These are phyloP conservation scores for Alectoria sarmentosa DNA, from an alignment of 495 filamentous ascomycete species.

Conservation along the genomic window DNA sequence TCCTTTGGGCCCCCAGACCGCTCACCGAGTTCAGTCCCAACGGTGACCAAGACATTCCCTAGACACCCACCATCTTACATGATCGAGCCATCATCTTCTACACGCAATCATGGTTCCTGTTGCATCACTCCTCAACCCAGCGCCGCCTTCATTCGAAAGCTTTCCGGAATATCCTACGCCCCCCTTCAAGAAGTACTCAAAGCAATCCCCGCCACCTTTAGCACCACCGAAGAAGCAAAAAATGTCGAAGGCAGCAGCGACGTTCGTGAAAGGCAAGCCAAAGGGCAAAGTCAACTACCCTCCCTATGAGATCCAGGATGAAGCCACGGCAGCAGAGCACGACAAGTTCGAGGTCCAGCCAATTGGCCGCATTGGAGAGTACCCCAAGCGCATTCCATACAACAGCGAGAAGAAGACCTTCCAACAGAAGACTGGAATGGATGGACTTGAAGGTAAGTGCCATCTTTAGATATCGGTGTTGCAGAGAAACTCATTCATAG, in stretches of 20 bases:
- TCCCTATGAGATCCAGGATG: slow-evolving; percentile 57
- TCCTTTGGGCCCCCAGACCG: slow-evolving; percentile 3
- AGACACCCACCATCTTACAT: not conserved
- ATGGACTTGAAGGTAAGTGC: slow-evolving; percentile 75
- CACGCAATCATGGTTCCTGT: slow-evolving; percentile 44
- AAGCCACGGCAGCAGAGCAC: slow-evolving; percentile 47
- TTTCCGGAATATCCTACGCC: slow-evolving; percentile 27
- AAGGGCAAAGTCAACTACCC: slow-evolving; percentile 59
- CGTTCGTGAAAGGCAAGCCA: slow-evolving; percentile 49
- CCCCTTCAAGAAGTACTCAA: slow-evolving; percentile 23
- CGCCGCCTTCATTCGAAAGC: slow-evolving; percentile 32
- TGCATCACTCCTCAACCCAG: slow-evolving; percentile 55
- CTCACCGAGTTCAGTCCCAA: not conserved
- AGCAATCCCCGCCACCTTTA: slow-evolving; percentile 20
- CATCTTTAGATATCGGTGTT: not conserved
- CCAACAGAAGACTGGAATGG: slow-evolving; percentile 72
- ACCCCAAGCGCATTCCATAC: slow-evolving; percentile 78
- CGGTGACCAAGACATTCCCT: not conserved
- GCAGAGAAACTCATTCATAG: slow-evolving; percentile 2
- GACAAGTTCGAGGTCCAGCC: slow-evolving; percentile 57
- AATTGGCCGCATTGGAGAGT: slow-evolving; percentile 59
- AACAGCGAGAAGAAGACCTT: slow-evolving; percentile 89
- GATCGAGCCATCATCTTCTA: slow-evolving; percentile 4
- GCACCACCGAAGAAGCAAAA: slow-evolving; percentile 41
- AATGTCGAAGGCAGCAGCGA: slow-evolving; percentile 51